Percentiles rank a stretch among this genome's conserved stretches.
These are phyloP conservation scores for Persicaria maculosa DNA, from an alignment of 148 eudicot genomes.

Conservation along the genomic window DNA sequence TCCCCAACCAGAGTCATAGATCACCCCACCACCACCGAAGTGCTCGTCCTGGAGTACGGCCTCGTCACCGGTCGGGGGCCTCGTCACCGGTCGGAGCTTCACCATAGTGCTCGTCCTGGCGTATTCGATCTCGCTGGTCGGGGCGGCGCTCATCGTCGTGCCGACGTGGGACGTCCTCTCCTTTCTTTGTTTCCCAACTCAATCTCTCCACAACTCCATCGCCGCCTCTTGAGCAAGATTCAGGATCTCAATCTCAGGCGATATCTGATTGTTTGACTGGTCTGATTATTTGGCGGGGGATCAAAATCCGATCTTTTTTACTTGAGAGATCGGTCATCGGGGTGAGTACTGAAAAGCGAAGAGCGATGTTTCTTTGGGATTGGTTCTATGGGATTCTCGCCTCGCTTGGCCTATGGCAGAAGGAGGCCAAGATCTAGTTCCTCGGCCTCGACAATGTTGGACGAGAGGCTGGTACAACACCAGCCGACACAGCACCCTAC, in stretches of 20 bases:
- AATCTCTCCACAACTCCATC: no score
- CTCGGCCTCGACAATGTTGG: constrained; percentile 63
- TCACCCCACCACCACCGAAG: no score
- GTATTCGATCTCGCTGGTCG: no score
- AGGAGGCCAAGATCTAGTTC: constrained; percentile 73
- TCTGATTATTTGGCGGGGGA: not conserved
- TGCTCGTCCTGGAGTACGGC: no score
- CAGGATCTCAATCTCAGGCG: not conserved
- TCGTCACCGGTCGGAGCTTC: no score
- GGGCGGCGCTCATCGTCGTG: no score
- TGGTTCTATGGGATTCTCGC: constrained; percentile 74
- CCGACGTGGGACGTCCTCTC: no score
- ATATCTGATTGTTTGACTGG: not conserved
- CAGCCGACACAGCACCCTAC: constrained; percentile 74
- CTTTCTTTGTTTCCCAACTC: no score
- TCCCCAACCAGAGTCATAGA: no score
- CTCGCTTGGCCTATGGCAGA: constrained; percentile 64
- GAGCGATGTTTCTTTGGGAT: constrained; percentile 44
- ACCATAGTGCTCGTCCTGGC: no score
- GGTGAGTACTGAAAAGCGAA: not conserved
- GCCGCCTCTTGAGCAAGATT: not conserved
- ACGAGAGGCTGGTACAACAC: constrained; percentile 64
- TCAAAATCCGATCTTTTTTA: not conserved
- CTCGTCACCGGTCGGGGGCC: no score
- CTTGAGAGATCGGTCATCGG: not conserved